Conservation (phyloP, 108 stramenopile genomes). For the Chaetoceros tenuissimus region DNA sequence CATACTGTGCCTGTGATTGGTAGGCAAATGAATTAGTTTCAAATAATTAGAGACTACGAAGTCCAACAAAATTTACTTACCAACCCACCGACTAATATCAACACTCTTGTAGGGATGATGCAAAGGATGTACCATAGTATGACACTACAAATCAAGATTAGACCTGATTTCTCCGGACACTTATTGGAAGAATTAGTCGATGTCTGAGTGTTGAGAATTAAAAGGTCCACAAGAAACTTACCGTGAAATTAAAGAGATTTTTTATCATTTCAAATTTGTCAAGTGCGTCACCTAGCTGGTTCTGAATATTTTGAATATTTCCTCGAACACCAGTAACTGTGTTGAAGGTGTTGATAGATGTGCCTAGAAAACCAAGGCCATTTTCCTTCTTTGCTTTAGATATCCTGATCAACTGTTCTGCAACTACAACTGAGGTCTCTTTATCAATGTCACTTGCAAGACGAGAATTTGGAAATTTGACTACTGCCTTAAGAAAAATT, state of each 20-base stretch:
- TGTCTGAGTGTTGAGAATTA: background rate
- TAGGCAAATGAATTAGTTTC: conserved; percentile 22
- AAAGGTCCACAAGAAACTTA: conserved; percentile 13
- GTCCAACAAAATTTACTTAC: background rate
- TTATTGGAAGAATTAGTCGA: background rate
- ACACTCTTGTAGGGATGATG: conserved; percentile 26
- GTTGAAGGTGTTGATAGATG: conserved; percentile 63
- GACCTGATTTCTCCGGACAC: conserved; percentile 27
- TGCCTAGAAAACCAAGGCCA: conserved; percentile 54
- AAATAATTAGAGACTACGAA: conserved; percentile 9
- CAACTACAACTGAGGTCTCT: conserved; percentile 35
- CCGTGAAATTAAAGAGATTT: conserved; percentile 77
- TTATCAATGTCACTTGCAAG: conserved; percentile 5
- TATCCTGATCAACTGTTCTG: conserved; percentile 54
- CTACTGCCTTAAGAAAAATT: background rate
- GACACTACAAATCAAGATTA: conserved; percentile 21
- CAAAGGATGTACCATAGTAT: conserved; percentile 28
- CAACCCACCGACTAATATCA: conserved; percentile 8
- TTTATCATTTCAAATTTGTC: conserved; percentile 53
- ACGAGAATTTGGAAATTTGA: background rate
- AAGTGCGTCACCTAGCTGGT: conserved; percentile 49
- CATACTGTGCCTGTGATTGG: conserved; percentile 39
- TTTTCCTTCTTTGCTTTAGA: conserved; percentile 32
- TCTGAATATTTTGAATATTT: conserved; percentile 50
- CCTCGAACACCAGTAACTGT: conserved; percentile 60